Evolutionary conservation across 2,329 filamentous ascomycete genomes (phyloP).

Genomic region (Fulvia fulva): DNA sequence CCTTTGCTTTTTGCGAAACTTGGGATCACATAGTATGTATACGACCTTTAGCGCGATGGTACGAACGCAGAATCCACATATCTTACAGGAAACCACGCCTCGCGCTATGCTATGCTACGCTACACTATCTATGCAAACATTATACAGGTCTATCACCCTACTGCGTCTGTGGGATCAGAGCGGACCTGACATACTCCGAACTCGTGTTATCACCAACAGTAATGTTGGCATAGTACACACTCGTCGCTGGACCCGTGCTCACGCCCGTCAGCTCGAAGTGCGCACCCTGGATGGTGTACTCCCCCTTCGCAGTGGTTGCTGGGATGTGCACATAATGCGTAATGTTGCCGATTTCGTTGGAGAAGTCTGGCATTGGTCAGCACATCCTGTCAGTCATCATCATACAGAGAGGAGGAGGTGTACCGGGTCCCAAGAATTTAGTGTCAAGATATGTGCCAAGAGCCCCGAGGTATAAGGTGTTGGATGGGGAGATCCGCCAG

Average conservation of each 20-base stretch:
- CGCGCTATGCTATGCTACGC: not conserved
- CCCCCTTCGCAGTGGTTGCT: slow-evolving; percentile 4
- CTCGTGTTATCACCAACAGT: slow-evolving; percentile 18
- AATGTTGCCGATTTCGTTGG: slow-evolving; percentile 18
- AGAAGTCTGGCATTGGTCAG: slow-evolving; percentile 11
- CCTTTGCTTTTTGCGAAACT: slow-evolving; percentile 59
- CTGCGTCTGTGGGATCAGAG: not conserved
- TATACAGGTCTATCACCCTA: not conserved
- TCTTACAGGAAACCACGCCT: too few species aligned
- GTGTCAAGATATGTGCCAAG: slow-evolving; percentile 10
- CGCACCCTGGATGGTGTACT: slow-evolving; percentile 12
- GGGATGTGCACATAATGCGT: slow-evolving; percentile 22
- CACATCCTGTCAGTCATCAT: not conserved
- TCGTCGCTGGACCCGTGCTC: slow-evolving; percentile 1
- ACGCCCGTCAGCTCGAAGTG: slow-evolving; percentile 19
- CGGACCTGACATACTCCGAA: slow-evolving; percentile 10
- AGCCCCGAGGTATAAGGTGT: slow-evolving; percentile 4
- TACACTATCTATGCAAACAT: not conserved
- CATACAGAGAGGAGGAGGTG: not conserved
- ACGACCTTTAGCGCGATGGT: not conserved
- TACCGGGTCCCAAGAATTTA: slow-evolving; percentile 18
- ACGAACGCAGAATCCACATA: not conserved
- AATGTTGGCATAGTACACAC: slow-evolving; percentile 17
- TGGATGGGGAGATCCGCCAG: slow-evolving; percentile 5
- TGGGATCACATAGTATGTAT: slow-evolving; percentile 17